Evolutionary conservation across 2,329 filamentous ascomycete genomes (phyloP), one percentile per base, ranked within the genome.

Genomic region (Verticillium isaacii): DNA sequence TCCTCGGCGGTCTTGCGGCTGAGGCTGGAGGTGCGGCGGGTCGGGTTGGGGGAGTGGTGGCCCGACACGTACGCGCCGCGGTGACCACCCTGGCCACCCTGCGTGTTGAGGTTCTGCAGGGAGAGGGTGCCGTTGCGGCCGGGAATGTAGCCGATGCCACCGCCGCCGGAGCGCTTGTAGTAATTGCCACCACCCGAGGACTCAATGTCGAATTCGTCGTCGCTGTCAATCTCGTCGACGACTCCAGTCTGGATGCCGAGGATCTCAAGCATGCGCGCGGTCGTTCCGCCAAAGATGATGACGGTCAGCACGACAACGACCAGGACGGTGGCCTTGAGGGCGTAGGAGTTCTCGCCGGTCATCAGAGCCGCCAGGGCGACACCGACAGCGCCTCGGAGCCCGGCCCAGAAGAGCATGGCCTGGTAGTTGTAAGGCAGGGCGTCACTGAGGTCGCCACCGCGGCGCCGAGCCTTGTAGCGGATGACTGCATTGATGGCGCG

Each of bases 401-500:
- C 95, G 17, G 95, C 95, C 95, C 95, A 99, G 78, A 96, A 99
- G n/a, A 99, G 86, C 95, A 99, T 98, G n/a, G 91, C 93, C 76
- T 98, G 95, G 76, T 98, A 97, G 68, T 92, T 92, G 72, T 93
- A 96, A 0, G 95, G 95, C 39, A 99, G 80, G 74, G 98, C 95
- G 66, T 98, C 94, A 17, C 87, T 86, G 5, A 89, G 86, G 62
- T 96, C 90, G 61, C 74, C 64, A 29, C 93, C 93, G 60, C 89
- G 85, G 57, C 91, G 87, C 58, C 86, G 85, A 17, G 93, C 92
- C 56, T 93, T 87, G 73, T 97, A 97, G 62, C 91, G 87, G 68
- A 96, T 92, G 71, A 97, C 90, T 84, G 90, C 93, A 75, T 99
- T 99, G 75, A 99, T 96, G 17, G 89, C 84, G 67, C 83, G 88